Conservation (phyloP, 305 asterid species). For the Coffea humblotiana region DNA sequence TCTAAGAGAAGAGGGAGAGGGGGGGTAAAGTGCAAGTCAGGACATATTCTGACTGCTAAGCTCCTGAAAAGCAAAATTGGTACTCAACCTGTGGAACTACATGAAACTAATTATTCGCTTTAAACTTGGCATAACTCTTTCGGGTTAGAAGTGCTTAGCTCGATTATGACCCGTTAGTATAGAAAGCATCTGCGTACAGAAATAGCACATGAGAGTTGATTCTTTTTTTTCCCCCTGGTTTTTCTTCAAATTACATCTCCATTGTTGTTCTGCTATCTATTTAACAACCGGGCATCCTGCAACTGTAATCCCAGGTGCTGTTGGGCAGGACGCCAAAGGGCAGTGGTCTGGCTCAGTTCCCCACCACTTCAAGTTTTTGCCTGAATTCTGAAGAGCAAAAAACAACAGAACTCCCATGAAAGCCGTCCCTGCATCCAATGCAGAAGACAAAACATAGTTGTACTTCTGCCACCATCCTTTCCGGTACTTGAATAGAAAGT, state of each 20-base stretch:
- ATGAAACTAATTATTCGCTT: no score
- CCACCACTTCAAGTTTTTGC: conserved; percentile 87
- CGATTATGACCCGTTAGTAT: no score
- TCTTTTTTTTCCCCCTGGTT: no score
- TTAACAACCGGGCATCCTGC: conserved; percentile 82
- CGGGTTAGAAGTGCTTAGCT: no score
- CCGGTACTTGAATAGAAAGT: conserved; percentile 77
- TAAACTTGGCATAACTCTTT: no score
- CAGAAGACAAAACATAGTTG: conserved; percentile 92
- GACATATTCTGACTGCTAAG: no score
- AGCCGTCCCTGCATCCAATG: conserved; percentile 96
- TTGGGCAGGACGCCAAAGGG: conserved; percentile 93
- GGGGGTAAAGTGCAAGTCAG: no score
- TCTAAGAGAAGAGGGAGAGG: no score
- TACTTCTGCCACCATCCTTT: conserved; percentile 93
- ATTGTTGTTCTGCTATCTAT: conserved; percentile 13
- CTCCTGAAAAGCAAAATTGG: no score
- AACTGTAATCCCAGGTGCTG: conserved; percentile 77
- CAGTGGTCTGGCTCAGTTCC: conserved; percentile 86
- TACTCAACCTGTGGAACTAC: no score
- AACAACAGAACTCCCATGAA: conserved; percentile 91
- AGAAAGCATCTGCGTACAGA: no score
- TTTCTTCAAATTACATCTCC: background rate
- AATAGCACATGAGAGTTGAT: no score
- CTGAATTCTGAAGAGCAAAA: conserved; percentile 76